Evolutionary conservation across 2,329 filamentous ascomycete species (phyloP), one percentile per base, ranked within the genome.

Genomic region (Blastomyces percursus): DNA sequence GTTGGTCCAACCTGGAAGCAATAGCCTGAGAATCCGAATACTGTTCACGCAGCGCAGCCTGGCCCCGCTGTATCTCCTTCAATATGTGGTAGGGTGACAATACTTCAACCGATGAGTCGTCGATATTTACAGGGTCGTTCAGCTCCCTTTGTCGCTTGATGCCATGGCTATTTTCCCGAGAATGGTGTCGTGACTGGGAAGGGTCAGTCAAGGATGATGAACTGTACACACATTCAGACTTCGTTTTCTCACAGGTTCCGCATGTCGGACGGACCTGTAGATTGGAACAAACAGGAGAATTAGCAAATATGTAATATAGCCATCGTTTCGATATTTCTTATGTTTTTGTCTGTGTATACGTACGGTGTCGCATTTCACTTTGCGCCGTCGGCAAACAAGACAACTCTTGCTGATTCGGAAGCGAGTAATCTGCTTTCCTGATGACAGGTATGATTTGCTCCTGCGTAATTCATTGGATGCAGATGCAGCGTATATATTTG

Each of bases 351-450:
- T 44, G 1, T 50, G 21, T 19, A 38, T 30, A 60, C 64, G 12
- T 51, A 66, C 66, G 62, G 66, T 68, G 59, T 65, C 66, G 64
- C 78, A 80, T 72, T 79, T 79, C 58, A 80, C 76, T 65, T 80
- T 80, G 38, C 78, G 73, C 63, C 75, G 69, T 57, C 78, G 74
- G 68, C 78, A 80, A 1, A 72, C 76, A 66, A 78, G 74, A 64
- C 78, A 80, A 65, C 76, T 78, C 65, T 79, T 79, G 66, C 77
- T 79, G 42, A 75, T 72, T 58, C 78, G 75, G 56, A 77, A 79
- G 21, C 78, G 75, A 46, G 78, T 80, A 60, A 80, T 80, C 62
- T 79, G 77, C 59, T 77, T 77, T 51, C 71, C 71, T 5, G 56
- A 46, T 2, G 44, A 32, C 38, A 52, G 46, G 35, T 60, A 52